A percentile compares a stretch with the other conserved stretches of the same genome.
Conservation (phyloP, 192 early-diverging fungal species). For the Linnemannia exigua region DNA sequence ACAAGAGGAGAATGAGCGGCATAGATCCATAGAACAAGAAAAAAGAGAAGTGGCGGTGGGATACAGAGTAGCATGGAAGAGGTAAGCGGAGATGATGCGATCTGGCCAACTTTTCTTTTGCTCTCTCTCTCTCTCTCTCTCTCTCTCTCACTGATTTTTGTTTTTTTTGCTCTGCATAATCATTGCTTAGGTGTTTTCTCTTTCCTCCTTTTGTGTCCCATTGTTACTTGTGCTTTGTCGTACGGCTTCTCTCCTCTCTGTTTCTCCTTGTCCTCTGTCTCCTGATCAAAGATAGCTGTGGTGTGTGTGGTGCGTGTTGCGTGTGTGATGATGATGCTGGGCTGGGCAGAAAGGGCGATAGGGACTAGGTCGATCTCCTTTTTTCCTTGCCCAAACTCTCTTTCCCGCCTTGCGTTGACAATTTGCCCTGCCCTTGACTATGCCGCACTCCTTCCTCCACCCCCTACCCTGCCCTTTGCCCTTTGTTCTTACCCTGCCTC, state of each 20-base stretch:
- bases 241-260: background rate
- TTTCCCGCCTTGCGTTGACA: conserved; percentile 5
- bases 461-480: background rate
- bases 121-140: too few species aligned
- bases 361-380: background rate
- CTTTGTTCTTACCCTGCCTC: background rate
- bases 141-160: too few species aligned
- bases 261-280: background rate
- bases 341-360: background rate
- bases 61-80: background rate
- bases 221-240: background rate
- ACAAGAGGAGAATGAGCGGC: background rate
- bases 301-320: background rate
- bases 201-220: background rate
- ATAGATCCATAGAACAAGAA: conserved; percentile 1
- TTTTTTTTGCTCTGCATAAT: background rate
- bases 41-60: background rate
- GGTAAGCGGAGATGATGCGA: conserved; percentile 3
- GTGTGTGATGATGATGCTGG: too few species aligned
- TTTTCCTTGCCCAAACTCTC: background rate
- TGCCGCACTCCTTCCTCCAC: background rate
- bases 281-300: background rate
- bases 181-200: conserved; percentile 4
- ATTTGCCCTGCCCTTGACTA: background rate
- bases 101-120: background rate